Evolutionary conservation across 106 monocot genomes (phyloP), one percentile per base, ranked within the genome.

Genomic region (Chionographis japonica): DNA sequence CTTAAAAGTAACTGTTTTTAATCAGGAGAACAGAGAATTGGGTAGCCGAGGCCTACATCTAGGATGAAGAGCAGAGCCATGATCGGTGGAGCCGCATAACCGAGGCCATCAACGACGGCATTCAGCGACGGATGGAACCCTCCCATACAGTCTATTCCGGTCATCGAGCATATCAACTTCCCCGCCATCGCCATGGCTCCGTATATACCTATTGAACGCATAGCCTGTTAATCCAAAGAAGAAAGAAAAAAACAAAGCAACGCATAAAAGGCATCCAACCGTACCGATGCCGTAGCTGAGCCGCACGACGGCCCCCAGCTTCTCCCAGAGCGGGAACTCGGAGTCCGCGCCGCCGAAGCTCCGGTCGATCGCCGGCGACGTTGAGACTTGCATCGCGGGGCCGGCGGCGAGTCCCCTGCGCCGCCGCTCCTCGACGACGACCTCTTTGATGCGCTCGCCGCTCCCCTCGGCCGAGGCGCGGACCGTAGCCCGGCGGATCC

Each of bases 11-110:
- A 27, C 27, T 1, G 27, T 27, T 27, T 27, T 27, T 27, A 27
- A 27, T 27, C 27, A 54, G 4, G 35, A 40, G 12, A 20, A 62
- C 54, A n/a, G 14, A 67, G 13, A 15, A 60, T 2, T 10, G 15
- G 15, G 27, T 36, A 9, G 12, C n/a, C 15, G 55, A 49, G 27
- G 37, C 89, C 52, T 88, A 95, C 95, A 61, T 95, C 95, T 46
- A 95, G 74, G 43, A 95, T 95, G 68, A 95, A 92, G 11, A 95
- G 86, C 6, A 95, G 86, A 52, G 91, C 95, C 91, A 95, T 92
- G 75, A 95, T 92, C 1, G 91, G 95, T n/a, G 95, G 95, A 50
- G 84, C 81, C 0, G 95, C 95, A 63, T 92, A 95, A 6, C 95
- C 95, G 19, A 95, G 86, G 3, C 95, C 95, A 50, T 95, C 80